Evolutionary conservation across 257 asterid species (phyloP), one percentile per base, ranked within the genome.

Genomic region (Verbena officinalis): DNA sequence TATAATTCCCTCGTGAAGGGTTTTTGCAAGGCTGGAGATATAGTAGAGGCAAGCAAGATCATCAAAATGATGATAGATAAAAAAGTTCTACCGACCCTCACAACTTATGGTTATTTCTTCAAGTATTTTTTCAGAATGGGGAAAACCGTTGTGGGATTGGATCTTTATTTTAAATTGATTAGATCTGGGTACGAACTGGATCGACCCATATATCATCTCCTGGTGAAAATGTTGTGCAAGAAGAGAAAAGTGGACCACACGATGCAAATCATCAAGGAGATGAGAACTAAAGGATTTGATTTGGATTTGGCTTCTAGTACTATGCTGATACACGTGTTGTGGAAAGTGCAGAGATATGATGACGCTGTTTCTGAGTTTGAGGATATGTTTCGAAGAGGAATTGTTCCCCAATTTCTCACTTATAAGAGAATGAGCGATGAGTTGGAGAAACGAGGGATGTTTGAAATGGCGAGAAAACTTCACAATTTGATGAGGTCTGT

Each of bases 11-110:
- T 90, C 44, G 87, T 90, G 50, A 90, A 87, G 62, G 95, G 97
- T 20, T 90, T 75, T 71, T 91, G 98, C 84, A 91, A 89, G 79
- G 94, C 95, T 0, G 95, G 92, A 73, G 96, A 91, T 70, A 27
- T 86, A 13, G 81, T 51, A 24, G 92, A 77, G 66, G 98, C 96
- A 7, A 70, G 89, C 70, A 84, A 77, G 80, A 80, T 84, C 53
- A 69, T 91, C 48, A 89, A 80, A 60, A 77, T 61, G 84, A 89
- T 91, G 98, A 77, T 89, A 30, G 73, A 72, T 63, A 80, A 70
- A 44, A 85, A 83, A 42, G 72, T 72, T 62, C 34, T 75, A 50
- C 96, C 98, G 0, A 84, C 82, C 38, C 16, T 82, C 9, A 84
- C 83, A 0, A 89, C 98, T 60, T 91, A 86, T 63, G 73, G 83